These are phyloP conservation scores for Stephanodiscus minutulus DNA, from an alignment of 108 stramenopile species.

Conservation along the genomic window DNA sequence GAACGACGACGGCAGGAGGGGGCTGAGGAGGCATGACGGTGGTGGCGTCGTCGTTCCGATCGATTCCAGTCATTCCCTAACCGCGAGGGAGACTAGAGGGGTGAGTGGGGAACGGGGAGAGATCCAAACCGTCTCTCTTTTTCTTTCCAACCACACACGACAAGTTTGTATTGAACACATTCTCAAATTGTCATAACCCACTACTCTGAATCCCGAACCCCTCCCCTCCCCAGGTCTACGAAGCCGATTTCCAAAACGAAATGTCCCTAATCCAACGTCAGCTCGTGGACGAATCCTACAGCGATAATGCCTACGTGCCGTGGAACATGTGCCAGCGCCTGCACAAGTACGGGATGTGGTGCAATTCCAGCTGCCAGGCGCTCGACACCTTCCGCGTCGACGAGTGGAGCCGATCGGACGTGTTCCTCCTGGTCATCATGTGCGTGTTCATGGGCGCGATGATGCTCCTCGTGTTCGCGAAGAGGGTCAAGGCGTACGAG, in stretches of 20 bases:
- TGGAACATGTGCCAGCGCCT: conserved; percentile 88
- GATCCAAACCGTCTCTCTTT: neutral
- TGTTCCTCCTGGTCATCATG: conserved; percentile 82
- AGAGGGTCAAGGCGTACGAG: conserved; percentile 67
- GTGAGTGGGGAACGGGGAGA: conserved; percentile 14
- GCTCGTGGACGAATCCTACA: conserved; percentile 13
- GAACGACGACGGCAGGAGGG: conserved; percentile 52
- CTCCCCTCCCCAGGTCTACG: conserved; percentile 20
- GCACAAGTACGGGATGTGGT: conserved; percentile 83
- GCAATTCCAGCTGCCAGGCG: conserved; percentile 77
- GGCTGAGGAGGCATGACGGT: conserved; percentile 14
- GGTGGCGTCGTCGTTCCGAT: neutral
- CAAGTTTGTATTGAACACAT: too few relatives aligned
- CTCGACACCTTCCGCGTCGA: conserved; percentile 81
- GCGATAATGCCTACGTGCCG: conserved; percentile 56
- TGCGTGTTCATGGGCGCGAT: conserved; percentile 81
- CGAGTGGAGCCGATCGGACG: conserved; percentile 82
- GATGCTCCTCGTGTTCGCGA: conserved; percentile 86
- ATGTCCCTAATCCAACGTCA: conserved; percentile 25
- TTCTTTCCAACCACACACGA: neutral
- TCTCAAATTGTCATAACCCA: too few relatives aligned
- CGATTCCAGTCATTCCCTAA: conserved; percentile 48
- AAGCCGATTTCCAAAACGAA: conserved; percentile 36
- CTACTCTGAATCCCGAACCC: too few relatives aligned
- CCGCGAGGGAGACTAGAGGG: conserved; percentile 31